Evolutionary conservation across 163 green algal species (phyloP), one percentile per base, ranked within the genome.

Genomic region (Botryococcus braunii): DNA sequence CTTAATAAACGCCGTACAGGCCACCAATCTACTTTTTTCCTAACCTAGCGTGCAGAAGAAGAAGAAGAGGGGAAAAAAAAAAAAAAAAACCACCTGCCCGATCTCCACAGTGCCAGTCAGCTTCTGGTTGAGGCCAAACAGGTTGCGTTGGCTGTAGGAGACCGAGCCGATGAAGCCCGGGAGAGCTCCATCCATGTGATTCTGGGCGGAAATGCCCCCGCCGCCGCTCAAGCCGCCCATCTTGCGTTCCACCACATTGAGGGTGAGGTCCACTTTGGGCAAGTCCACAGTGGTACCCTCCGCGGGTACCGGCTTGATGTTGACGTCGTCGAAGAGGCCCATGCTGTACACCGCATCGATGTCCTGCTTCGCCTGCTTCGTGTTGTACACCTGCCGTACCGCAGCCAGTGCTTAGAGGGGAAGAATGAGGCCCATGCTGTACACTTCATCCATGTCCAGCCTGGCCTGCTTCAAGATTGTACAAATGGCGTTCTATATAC

Each of bases 261-360:
- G 47, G 0, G 74, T 83, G n/a, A 97, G 65, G 75, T 96, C 91
- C 29, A 97, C 80, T 68, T 83, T 85, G 23, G 86, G 86, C 1
- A 66, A 34, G 7, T 78, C 56, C 27, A 86, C 68, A 2, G 84
- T 91, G 55, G 76, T 87, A 69, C 84, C 81, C 38, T 92, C 84
- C 23, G 87, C 79, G 27, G 90, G 83, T 40, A 87, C 71, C 0
- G 91, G 90, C 35, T 88, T 58, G 50, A 98, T 88, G 71, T 87
- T 92, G 34, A 97, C 91, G 70, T 98, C 93, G 46, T 97, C 93
- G 78, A 96, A 96, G 39, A 98, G 78, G 17, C 92, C 93, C 69
- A 92, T 97, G 58, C 74, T 76, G 73, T 93, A 96, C 9, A 98
- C 81, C 35, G 78, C 80, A 34, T 96, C 88, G 23, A 97, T 88